Percentiles rank a stretch among this genome's conserved stretches.
Evolutionary conservation across 176 grass and related monocot species (phyloP).

Genomic region (Pontederia crassipes): DNA sequence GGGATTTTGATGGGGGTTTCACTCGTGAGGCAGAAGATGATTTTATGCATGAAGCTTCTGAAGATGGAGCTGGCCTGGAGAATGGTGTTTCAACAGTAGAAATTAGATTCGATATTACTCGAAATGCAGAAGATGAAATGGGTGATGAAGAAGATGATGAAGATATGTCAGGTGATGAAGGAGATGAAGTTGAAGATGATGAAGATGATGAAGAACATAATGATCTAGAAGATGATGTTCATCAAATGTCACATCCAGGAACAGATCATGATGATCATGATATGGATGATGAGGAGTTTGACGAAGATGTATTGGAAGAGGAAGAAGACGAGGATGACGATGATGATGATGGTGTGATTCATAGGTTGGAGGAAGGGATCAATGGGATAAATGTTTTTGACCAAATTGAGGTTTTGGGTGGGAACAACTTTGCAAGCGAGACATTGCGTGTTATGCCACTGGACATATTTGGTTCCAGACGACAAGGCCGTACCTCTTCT

Average conservation of each 20-base stretch:
- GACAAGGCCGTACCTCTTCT: conserved; percentile 83
- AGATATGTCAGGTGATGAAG: conserved; percentile 69
- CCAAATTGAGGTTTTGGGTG: conserved; percentile 89
- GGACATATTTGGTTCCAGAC: conserved; percentile 91
- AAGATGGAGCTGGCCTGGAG: conserved; percentile 63
- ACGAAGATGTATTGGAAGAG: conserved; percentile 89
- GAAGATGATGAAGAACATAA: conserved; percentile 74
- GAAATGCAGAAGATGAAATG: conserved; percentile 72
- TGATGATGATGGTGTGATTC: conserved; percentile 87
- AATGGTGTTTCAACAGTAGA: conserved; percentile 70
- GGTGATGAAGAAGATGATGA: conserved; percentile 68
- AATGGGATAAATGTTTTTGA: conserved; percentile 99
- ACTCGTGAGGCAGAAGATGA: conserved; percentile 70
- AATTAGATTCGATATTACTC: conserved; percentile 85
- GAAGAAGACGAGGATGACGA: conserved; percentile 90
- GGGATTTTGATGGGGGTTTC: conserved; percentile 48
- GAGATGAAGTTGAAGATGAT: conserved; percentile 57
- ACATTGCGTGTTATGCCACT: conserved; percentile 91
- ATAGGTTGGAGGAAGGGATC: conserved; percentile 87
- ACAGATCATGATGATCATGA: conserved; percentile 96
- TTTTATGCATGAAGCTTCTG: conserved; percentile 91
- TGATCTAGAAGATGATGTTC: conserved; percentile 74
- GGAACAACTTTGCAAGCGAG: conserved; percentile 53
- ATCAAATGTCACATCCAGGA: conserved; percentile 80
- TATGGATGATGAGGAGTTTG: conserved; percentile 97